Base-by-base conservation (phyloP, 805 yeast genomes). In the Saccharomycopsis fermentans region DNA sequence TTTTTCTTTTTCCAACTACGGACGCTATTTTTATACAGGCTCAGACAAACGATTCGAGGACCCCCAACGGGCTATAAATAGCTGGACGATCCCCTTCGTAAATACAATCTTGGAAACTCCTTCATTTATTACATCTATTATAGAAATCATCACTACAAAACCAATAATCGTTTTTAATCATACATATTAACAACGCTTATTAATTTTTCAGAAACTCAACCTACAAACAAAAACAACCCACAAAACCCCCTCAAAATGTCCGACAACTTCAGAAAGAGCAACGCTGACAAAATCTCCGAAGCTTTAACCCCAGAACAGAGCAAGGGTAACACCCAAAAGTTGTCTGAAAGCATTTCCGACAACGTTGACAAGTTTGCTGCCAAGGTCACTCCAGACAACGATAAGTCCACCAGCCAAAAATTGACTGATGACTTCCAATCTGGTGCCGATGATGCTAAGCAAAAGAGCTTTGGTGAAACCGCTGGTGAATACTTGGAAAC, bases 291-390 rank as follows among this genome's bases (percentile, higher is more conserved):
- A 74, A 74, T 80, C 65, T 59, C 78, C 57, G 96, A 89, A 77
- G 68, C 79, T 50, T 60, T 84, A 51, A 86, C 81, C 65, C 96
- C 96, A 64, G 84, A 89, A 62, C 72, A 80, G 59, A 79, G 85
- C 71, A 90, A 90, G 76, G 66, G 83, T 40, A 72, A 74, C 67
- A 71, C 74, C 56, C 85, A 87, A 68, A 76, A 86, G 74, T 84
- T 83, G 64, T 85, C 86, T 77, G 96, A 90, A 74, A 59, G 70
- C 34, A 81, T 79, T 63, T 82, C 94, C 60, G 85, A 80, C 68
- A 69, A 77, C n/a, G 78, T 77, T 66, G 96, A 90, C 76, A 75
- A 79, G 68, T 72, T 77, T 58, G 89, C 84, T 59, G 76, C 79
- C 54, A 71, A 77, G 57, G 70, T 77, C 56, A 82, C 82, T 68